These are phyloP conservation scores for Flaveria sonorensis DNA, from an alignment of 129 eudicot species.

Conservation along the genomic window DNA sequence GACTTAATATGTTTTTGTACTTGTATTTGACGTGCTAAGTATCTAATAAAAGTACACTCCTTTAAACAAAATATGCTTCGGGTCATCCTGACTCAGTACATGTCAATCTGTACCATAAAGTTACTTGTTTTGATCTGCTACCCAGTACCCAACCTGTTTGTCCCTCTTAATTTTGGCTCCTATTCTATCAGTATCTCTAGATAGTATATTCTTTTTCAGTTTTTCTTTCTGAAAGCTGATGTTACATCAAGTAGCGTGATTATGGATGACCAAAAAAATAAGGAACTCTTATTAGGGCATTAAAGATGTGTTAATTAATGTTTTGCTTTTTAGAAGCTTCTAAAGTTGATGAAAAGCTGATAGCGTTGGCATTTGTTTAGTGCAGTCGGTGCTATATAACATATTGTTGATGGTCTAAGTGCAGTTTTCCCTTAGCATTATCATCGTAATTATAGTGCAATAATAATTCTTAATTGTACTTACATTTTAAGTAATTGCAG, in stretches of 20 bases:
- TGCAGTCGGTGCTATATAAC: background rate
- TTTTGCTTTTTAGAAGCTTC: slow-evolving; percentile 18
- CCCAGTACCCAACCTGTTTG: background rate
- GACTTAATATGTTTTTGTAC: background rate
- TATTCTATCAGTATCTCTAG: background rate
- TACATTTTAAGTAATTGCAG: slow-evolving; percentile 48
- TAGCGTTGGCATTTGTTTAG: background rate
- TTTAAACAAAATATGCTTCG: background rate
- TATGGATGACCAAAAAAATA: background rate
- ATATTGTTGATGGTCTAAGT: background rate
- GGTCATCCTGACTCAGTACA: background rate
- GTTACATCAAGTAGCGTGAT: slow-evolving; percentile 12
- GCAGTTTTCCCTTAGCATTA: background rate
- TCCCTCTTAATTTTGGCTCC: background rate
- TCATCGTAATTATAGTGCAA: background rate
- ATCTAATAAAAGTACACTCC: background rate
- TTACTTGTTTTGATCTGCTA: background rate
- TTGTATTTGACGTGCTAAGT: background rate
- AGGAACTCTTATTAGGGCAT: slow-evolving; percentile 8
- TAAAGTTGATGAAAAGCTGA: background rate
- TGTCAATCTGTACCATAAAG: background rate
- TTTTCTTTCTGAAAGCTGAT: background rate
- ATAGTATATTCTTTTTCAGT: background rate
- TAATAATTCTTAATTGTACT: background rate
- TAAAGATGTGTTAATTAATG: background rate